These are phyloP conservation scores for Zychaea mexicana DNA, from an alignment of 371 early-diverging fungal species.

Conservation along the genomic window DNA sequence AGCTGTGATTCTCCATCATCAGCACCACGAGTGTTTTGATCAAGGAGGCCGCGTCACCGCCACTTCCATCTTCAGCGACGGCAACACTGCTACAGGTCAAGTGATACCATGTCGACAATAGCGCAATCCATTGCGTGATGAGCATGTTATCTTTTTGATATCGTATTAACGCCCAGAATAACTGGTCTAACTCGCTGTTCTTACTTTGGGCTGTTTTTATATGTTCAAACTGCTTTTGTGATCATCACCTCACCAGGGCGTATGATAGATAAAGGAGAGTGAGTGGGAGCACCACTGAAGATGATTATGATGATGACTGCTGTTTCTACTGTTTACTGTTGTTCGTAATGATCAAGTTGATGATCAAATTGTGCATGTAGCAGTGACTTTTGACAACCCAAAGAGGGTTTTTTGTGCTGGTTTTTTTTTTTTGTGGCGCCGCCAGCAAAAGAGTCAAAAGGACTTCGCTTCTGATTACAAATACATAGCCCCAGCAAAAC, in stretches of 20 bases:
- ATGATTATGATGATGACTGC: no score
- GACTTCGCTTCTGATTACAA: conserved; percentile 10
- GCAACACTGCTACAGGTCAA: neutral
- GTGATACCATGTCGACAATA: conserved; percentile 9
- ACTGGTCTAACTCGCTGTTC: no score
- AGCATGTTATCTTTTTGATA: neutral
- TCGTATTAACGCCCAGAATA: neutral
- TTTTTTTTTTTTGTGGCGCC: conserved; percentile 5
- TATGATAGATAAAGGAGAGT: no score
- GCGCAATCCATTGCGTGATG: conserved; percentile 11
- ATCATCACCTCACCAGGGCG: neutral
- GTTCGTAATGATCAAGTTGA: neutral
- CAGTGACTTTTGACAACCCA: neutral
- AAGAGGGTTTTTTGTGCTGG: neutral
- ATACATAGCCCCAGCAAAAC: conserved; percentile 2
- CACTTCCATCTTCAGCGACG: neutral
- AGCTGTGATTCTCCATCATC: conserved; percentile 38
- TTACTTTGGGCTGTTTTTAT: neutral
- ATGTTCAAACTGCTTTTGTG: neutral
- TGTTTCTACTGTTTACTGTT: no score
- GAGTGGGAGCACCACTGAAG: no score
- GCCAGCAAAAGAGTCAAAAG: no score
- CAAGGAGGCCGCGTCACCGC: neutral
- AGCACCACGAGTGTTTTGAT: conserved; percentile 21
- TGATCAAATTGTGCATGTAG: neutral